Conservation (phyloP, 2,329 filamentous ascomycete species). For the Beauveria medogensis region DNA sequence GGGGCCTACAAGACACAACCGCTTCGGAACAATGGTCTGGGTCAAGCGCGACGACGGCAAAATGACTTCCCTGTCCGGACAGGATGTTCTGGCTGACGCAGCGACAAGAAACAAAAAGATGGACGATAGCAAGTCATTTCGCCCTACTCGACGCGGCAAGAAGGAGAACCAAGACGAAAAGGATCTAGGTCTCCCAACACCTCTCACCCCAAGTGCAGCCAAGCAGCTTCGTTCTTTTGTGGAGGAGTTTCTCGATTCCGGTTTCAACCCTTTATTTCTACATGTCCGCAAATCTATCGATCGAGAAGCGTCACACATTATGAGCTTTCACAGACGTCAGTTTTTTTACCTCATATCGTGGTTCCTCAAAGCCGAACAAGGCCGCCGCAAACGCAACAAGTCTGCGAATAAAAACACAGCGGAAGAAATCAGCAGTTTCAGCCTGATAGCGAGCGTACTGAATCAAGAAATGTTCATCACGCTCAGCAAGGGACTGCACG, state of each 20-base stretch:
- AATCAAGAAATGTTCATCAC: slow-evolving; percentile 94
- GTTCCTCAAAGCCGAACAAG: slow-evolving; percentile 83
- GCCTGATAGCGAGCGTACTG: slow-evolving; percentile 78
- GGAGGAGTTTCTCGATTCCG: slow-evolving; percentile 87
- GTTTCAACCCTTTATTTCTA: slow-evolving; percentile 85
- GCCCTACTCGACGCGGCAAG: slow-evolving; percentile 60
- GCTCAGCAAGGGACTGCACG: slow-evolving; percentile 74
- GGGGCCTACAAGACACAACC: slow-evolving; percentile 79
- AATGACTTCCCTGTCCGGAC: slow-evolving; percentile 78
- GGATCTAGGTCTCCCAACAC: slow-evolving; percentile 67
- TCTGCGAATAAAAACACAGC: slow-evolving; percentile 35
- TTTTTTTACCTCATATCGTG: slow-evolving; percentile 90
- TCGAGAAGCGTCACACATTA: slow-evolving; percentile 74
- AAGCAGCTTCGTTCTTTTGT: slow-evolving; percentile 73
- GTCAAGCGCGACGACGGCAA: slow-evolving; percentile 80
- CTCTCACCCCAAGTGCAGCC: slow-evolving; percentile 66
- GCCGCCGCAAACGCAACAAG: slow-evolving; percentile 55
- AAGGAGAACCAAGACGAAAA: slow-evolving; percentile 57
- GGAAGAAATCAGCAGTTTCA: slow-evolving; percentile 66
- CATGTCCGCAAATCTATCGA: slow-evolving; percentile 86
- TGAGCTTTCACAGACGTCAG: slow-evolving; percentile 69
- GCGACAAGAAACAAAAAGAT: slow-evolving; percentile 74
- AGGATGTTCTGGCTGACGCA: slow-evolving; percentile 70
- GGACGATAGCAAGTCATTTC: slow-evolving; percentile 85
- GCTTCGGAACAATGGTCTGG: slow-evolving; percentile 97